Conservation (phyloP, 208 protist genomes). For the Leishmania major region DNA sequence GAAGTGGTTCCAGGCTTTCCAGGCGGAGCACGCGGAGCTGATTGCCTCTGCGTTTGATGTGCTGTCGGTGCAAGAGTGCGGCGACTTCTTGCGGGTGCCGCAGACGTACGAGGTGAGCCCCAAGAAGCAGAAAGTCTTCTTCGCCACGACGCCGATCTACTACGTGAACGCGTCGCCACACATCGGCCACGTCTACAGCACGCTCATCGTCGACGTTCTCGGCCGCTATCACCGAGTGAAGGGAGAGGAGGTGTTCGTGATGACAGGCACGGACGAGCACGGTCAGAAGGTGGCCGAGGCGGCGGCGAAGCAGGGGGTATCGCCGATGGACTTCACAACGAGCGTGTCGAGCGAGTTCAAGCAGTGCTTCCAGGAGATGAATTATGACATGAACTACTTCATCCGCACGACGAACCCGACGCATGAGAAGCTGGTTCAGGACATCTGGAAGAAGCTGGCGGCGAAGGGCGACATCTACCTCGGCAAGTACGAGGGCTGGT, state of each 20-base stretch:
- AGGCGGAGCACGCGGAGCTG: slow-evolving; percentile 47
- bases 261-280: slow-evolving; percentile 99
- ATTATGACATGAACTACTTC: slow-evolving; percentile 94
- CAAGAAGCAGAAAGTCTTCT: slow-evolving; percentile 77
- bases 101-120: slow-evolving; percentile 74
- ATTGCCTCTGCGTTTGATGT: slow-evolving; percentile 62
- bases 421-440: slow-evolving; percentile 78
- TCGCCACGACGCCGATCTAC: slow-evolving; percentile 91
- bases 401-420: slow-evolving; percentile 96
- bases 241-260: slow-evolving; percentile 90
- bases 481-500: slow-evolving; percentile 98
- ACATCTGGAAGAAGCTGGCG: slow-evolving; percentile 92
- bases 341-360: slow-evolving; percentile 89
- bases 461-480: slow-evolving; percentile 97
- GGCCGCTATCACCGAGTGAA: slow-evolving; percentile 88
- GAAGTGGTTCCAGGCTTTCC: slow-evolving; percentile 78
- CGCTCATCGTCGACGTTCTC: slow-evolving; percentile 90
- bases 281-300: slow-evolving; percentile 97
- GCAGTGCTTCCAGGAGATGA: slow-evolving; percentile 85
- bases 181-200: slow-evolving; percentile 93
- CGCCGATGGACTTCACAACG: slow-evolving; percentile 93
- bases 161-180: slow-evolving; percentile 93
- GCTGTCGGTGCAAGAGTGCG: slow-evolving; percentile 80
- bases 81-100: slow-evolving; percentile 82
- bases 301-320: slow-evolving; percentile 68